Base-by-base conservation (phyloP, 192 early-diverging fungal species). In the Chytriomyces sp. region DNA sequence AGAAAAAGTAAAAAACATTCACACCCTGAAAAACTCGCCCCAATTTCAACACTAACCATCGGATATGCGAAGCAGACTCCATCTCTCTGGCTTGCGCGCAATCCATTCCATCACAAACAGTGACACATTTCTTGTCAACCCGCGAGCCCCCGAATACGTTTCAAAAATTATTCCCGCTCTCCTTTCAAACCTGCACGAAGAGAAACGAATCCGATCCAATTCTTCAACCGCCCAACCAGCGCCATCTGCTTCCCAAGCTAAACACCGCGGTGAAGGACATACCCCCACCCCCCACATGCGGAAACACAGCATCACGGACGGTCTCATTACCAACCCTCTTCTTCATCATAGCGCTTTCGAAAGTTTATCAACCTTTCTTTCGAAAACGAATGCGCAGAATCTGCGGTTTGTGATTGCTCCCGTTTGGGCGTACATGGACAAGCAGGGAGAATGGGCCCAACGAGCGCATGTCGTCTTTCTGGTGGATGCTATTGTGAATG, bases 11-110 rank as follows among this genome's bases (percentile, higher is more conserved):
- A 24, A 35, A 35, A 35, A 35, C 35, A 35, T 35, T 35, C 35
- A 1, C 53, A 10, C 16, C 18, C 57, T 60, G 0, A 5, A 10
- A 10, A 18, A 45, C n/a, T 75, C 48, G 20, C 2, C 2, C 35
- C 35, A 35, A 35, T 35, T 35, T 35, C 35, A 35, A 35, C 35
- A 35, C 35, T 35, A 57, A 57, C 16, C 5, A 20, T 20, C 3
- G 16, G 53, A 57, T 5, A 1, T 20, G 20, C 53, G 3, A 13
- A 57, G 35, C 44, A 84, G 79, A 53, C 76, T 72, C 11, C 81
- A 83, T n/a, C 62, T 85, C 13, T 67, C 76, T 8, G 84, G 84
- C 16, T 61, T 67, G 82, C 64, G 83, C 75, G 69, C 84, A 78
- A 72, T 87, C 24, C 50, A 87, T 44, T 61, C 79, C 46, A 69